phyloP scores from a whole-genome alignment of 2,329 filamentous ascomycete genomes.

The Colletotrichum abscissum region DNA sequence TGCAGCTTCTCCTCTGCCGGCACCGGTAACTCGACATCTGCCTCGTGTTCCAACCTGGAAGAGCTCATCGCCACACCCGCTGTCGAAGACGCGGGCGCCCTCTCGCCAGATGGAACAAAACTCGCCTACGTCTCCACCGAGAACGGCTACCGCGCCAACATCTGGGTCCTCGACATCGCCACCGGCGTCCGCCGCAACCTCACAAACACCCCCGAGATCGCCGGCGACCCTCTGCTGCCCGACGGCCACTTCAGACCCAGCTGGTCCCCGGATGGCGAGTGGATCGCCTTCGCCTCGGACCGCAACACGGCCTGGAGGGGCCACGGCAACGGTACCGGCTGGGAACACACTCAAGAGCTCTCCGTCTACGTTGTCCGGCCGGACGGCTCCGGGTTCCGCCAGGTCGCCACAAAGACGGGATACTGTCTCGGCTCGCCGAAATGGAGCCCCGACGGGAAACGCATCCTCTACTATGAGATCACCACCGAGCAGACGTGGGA shows the following conservation, averaged over 20 bases:
- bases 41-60: slow-evolving; percentile 4
- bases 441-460: slow-evolving; percentile 19
- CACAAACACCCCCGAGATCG: slow-evolving; percentile 19
- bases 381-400: slow-evolving; percentile 18
- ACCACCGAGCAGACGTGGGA: slow-evolving; percentile 25
- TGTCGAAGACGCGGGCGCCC: slow-evolving; percentile 21
- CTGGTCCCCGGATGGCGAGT: slow-evolving; percentile 26
- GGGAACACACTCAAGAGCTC: slow-evolving; percentile 26
- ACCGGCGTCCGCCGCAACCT: slow-evolving; percentile 21
- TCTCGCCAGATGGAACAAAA: slow-evolving; percentile 2
- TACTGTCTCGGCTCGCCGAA: slow-evolving; percentile 25
- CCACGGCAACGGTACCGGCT: slow-evolving; percentile 21
- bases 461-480: slow-evolving; percentile 20
- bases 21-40: background rate
- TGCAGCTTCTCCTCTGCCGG: slow-evolving; percentile 4
- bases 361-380: slow-evolving; percentile 22
- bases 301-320: slow-evolving; percentile 25
- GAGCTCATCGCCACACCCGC: slow-evolving; percentile 22
- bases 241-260: slow-evolving; percentile 23
- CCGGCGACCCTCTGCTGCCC: slow-evolving; percentile 9
- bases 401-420: slow-evolving; percentile 7
- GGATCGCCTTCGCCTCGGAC: slow-evolving; percentile 24
- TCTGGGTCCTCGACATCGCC: slow-evolving; percentile 20
- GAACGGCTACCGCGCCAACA: slow-evolving; percentile 23
- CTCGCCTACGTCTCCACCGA: slow-evolving; percentile 25